Evolutionary conservation across 768 basidiomycete genomes (phyloP).

Genomic region (Russula emetica): DNA sequence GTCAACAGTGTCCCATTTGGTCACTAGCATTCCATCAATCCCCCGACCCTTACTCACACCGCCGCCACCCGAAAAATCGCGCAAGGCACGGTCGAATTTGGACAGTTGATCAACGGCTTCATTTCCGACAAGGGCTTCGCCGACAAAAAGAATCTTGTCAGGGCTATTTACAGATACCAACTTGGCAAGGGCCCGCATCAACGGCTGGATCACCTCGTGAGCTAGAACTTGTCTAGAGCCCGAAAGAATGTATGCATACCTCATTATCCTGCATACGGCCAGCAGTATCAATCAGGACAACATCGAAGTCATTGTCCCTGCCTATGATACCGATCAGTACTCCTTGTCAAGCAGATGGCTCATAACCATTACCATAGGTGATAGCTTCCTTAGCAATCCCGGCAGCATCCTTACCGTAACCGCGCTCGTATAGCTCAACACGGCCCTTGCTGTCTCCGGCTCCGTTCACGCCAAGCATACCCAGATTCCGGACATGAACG

Average conservation of each 20-base stretch:
- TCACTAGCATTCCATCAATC: conserved; percentile 97
- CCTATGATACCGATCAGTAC: conserved; percentile 42
- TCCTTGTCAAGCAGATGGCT: neutral
- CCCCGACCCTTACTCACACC: conserved; percentile 68
- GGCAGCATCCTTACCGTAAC: conserved; percentile 99
- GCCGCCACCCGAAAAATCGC: conserved; percentile 78
- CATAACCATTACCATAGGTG: conserved; percentile 58
- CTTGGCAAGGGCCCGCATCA: conserved; percentile 99
- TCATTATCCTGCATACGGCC: conserved; percentile 99
- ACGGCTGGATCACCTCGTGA: conserved; percentile 49
- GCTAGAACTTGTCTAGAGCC: conserved; percentile 13
- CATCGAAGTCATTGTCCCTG: conserved; percentile 88
- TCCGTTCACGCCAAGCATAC: conserved; percentile 73
- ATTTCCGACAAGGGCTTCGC: conserved; percentile 96
- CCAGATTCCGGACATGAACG: conserved; percentile 92
- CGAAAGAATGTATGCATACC: conserved; percentile 40
- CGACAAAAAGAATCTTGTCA: conserved; percentile 97
- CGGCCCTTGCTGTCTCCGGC: conserved; percentile 62
- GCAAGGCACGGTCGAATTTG: conserved; percentile 92
- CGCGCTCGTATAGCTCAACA: conserved; percentile 92
- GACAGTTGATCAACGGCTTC: conserved; percentile 97
- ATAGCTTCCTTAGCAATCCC: conserved; percentile 97
- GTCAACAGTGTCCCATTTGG: conserved; percentile 99
- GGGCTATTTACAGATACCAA: conserved; percentile 91
- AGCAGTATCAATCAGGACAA: conserved; percentile 96